phyloP scores from a whole-genome alignment of 345 rosid species.

The Eucalyptus regnans region DNA sequence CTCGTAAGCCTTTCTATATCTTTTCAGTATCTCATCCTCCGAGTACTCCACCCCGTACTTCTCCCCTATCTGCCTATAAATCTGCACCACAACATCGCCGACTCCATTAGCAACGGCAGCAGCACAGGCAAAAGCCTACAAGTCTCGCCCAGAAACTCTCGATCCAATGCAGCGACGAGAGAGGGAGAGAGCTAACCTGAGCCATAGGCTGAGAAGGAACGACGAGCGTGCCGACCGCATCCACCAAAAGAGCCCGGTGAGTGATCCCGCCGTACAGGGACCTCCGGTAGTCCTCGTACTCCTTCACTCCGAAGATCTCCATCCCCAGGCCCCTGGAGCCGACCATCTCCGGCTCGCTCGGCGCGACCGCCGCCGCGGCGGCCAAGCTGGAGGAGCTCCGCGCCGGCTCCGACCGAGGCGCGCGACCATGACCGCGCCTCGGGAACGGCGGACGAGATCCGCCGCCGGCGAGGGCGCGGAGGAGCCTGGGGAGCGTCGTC shows the following conservation, averaged over 20 bases:
- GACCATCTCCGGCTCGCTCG: slow-evolving; percentile 5
- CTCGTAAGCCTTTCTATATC: slow-evolving; percentile 86
- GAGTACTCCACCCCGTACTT: slow-evolving; percentile 89
- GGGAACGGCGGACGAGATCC: background rate
- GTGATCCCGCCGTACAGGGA: slow-evolving; percentile 78
- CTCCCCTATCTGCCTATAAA: slow-evolving; percentile 77
- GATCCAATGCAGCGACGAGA: background rate
- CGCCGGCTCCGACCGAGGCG: background rate
- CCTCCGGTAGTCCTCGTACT: slow-evolving; percentile 74
- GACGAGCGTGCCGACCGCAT: slow-evolving; percentile 89
- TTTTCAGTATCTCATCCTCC: slow-evolving; percentile 71
- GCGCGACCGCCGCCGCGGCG: slow-evolving; percentile 13
- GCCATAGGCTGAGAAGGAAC: slow-evolving; percentile 98
- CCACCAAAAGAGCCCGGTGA: slow-evolving; percentile 82
- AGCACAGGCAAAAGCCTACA: background rate
- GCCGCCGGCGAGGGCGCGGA: background rate
- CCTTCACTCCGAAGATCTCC: slow-evolving; percentile 44
- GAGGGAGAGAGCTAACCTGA: slow-evolving; percentile 25
- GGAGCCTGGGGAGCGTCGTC: background rate
- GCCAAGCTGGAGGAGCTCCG: slow-evolving; percentile 9
- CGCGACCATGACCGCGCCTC: background rate
- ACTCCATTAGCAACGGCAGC: background rate
- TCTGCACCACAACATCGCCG: slow-evolving; percentile 19
- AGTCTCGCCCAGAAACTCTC: background rate
- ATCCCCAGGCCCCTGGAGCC: slow-evolving; percentile 11